phyloP scores from a whole-genome alignment of 768 basidiomycete species.

The Phlegmacium glaucopus region DNA sequence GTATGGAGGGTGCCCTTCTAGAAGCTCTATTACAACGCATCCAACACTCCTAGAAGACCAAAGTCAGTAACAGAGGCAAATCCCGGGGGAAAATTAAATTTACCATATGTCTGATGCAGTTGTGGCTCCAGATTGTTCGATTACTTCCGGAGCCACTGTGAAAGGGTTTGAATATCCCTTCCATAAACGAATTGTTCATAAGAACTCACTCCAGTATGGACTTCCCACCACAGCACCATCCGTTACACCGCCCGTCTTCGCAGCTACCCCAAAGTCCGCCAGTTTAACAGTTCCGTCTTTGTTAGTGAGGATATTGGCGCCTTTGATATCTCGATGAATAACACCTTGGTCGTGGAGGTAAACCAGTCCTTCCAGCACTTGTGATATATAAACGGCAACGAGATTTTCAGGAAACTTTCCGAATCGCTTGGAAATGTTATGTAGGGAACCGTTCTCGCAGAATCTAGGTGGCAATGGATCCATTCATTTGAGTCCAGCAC shows the following conservation, averaged over 20 bases:
- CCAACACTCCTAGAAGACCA: conserved; percentile 74
- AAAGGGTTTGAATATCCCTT: conserved; percentile 1
- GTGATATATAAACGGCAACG: conserved; percentile 94
- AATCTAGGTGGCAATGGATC: conserved; percentile 46
- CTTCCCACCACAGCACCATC: conserved; percentile 96
- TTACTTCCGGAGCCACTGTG: conserved; percentile 96
- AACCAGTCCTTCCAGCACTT: conserved; percentile 91
- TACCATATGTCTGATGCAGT: conserved; percentile 95
- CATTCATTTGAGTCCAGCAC: not conserved
- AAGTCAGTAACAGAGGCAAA: conserved; percentile 1
- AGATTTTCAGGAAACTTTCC: conserved; percentile 98
- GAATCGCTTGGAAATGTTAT: conserved; percentile 93
- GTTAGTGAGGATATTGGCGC: conserved; percentile 97
- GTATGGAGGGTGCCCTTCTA: conserved; percentile 92
- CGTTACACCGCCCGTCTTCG: conserved; percentile 67
- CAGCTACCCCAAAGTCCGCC: conserved; percentile 98
- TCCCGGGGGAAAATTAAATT: not conserved
- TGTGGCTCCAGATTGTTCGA: conserved; percentile 96
- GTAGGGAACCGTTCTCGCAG: conserved; percentile 97
- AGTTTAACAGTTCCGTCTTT: conserved; percentile 98
- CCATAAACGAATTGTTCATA: not conserved
- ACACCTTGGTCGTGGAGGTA: conserved; percentile 99
- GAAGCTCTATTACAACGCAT: conserved; percentile 94
- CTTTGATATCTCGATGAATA: conserved; percentile 98
- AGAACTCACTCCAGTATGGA: conserved; percentile 91